Evolutionary conservation across 1,139 yeast species (phyloP).

Genomic region (Kluyveromyces sp.): DNA sequence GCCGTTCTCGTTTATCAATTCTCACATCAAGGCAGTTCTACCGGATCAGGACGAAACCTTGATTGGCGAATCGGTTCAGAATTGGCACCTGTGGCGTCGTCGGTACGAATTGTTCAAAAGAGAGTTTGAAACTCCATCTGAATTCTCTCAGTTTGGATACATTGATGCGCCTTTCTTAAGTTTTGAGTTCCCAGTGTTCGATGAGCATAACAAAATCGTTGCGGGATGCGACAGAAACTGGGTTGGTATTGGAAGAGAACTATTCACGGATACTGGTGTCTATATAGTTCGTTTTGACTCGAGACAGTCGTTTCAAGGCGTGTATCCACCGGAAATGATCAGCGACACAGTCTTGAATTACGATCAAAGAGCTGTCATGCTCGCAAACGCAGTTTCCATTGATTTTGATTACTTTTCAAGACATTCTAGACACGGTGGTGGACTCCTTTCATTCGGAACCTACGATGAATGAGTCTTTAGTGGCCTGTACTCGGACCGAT

Average conservation of each 20-base stretch:
- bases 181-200: slow-evolving; percentile 73
- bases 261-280: slow-evolving; percentile 91
- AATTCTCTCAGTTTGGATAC: slow-evolving; percentile 49
- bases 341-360: slow-evolving; percentile 41
- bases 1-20: slow-evolving; percentile 82
- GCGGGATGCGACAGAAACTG: slow-evolving; percentile 87
- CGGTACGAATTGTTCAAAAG: slow-evolving; percentile 68
- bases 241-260: slow-evolving; percentile 89
- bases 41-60: slow-evolving; percentile 44
- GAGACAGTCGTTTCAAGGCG: slow-evolving; percentile 31
- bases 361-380: slow-evolving; percentile 77
- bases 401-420: slow-evolving; percentile 94
- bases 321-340: slow-evolving; percentile 21
- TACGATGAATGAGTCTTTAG: slow-evolving; percentile 26
- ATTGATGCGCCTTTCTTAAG: slow-evolving; percentile 84
- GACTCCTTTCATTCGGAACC: slow-evolving; percentile 36
- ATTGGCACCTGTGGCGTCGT: slow-evolving; percentile 93
- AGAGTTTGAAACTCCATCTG: slow-evolving; percentile 15
- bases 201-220: slow-evolving; percentile 51
- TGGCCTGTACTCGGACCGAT: neutral
- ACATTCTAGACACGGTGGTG: slow-evolving; percentile 56
- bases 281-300: slow-evolving; percentile 83
- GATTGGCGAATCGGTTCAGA: slow-evolving; percentile 81
- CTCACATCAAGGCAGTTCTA: slow-evolving; percentile 68
- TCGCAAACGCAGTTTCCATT: slow-evolving; percentile 83